Evolutionary conservation across 192 early-diverging fungal species (phyloP).

Genomic region (Umbelopsis vinacea): DNA sequence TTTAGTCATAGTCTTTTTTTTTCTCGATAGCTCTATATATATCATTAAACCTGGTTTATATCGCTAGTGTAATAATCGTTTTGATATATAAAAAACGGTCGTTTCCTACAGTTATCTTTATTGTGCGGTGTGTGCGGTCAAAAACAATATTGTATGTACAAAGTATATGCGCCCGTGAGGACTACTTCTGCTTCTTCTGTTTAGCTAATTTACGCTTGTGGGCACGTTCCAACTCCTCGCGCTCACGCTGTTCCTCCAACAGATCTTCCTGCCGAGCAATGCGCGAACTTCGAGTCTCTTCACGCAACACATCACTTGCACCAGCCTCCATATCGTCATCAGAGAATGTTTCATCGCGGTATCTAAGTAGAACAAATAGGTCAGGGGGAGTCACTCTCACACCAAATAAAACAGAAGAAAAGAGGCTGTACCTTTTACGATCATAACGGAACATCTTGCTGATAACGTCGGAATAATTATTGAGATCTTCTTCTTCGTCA

Average conservation of each 20-base stretch:
- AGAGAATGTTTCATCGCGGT: conserved; percentile 36
- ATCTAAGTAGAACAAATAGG: conserved; percentile 25
- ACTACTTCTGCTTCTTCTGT: neutral
- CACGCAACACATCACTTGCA: conserved; percentile 39
- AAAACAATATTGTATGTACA: neutral
- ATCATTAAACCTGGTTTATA: neutral
- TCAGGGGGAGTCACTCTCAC: neutral
- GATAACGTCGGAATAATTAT: conserved; percentile 35
- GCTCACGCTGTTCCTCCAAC: conserved; percentile 39
- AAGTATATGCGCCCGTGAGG: neutral
- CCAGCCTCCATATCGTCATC: conserved; percentile 51
- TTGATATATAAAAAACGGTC: neutral
- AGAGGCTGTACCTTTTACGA: conserved; percentile 32
- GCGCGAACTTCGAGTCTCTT: conserved; percentile 43
- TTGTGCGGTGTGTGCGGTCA: neutral
- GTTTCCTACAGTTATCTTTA: neutral
- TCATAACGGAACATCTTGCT: conserved; percentile 42
- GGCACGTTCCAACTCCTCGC: conserved; percentile 31
- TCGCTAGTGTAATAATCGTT: neutral
- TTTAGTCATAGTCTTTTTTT: neutral
- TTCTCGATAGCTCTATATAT: neutral
- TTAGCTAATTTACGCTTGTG: conserved; percentile 27
- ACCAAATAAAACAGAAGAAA: no score
- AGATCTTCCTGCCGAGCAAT: conserved; percentile 40
- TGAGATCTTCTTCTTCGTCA: conserved; percentile 35